Evolutionary conservation across 768 basidiomycete species (phyloP), one percentile per base, ranked within the genome.

Genomic region (Lepiota brunneoincarnata): DNA sequence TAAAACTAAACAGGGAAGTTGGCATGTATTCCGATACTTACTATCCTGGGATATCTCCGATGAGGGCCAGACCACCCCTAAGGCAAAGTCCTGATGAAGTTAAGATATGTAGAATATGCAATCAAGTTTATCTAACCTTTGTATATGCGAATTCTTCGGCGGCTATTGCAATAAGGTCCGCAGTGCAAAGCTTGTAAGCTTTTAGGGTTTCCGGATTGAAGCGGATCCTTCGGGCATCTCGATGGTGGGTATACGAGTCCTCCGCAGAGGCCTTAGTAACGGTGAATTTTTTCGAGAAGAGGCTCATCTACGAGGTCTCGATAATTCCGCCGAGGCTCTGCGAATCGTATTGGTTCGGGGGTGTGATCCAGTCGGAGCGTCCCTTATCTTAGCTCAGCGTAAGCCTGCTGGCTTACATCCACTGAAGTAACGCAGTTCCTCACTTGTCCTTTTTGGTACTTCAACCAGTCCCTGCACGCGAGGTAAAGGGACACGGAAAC

Each of bases 31-130:
- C 49, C 44, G 17, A 51, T 56, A 75, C 83, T 63, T 66, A 87
- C 90, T 72, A 56, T 83, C 79, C 48, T 75, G 75, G 23, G 81
- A 64, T 51, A 85, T 50, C 6, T 88, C 86, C 41, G 77, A 61
- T 36, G 85, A 87, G n/a, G 89, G 89, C 90, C 90, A 92, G 60
- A 80, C 77, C 42, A 84, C 70, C 4, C 90, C 91, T 49, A 91
- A 72, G 11, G 84, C 80, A 66, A 85, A 84, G 40, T 75, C 68
- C 86, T 87, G 37, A 47, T 41, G 6, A 36, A 34, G n/a, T 14
- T 2, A 6, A n/a, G 17, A 42, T 41, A 18, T 51, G 10, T 20
- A 14, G 28, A 34, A 46, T 46, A 44, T 20, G 36, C 31, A 48
- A 46, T 37, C 51, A 20, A 52, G 26, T 50, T 52, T 52, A 46